Base-by-base conservation (phyloP, 306 rosid genomes). In the Pterocarpus santalinus region DNA sequence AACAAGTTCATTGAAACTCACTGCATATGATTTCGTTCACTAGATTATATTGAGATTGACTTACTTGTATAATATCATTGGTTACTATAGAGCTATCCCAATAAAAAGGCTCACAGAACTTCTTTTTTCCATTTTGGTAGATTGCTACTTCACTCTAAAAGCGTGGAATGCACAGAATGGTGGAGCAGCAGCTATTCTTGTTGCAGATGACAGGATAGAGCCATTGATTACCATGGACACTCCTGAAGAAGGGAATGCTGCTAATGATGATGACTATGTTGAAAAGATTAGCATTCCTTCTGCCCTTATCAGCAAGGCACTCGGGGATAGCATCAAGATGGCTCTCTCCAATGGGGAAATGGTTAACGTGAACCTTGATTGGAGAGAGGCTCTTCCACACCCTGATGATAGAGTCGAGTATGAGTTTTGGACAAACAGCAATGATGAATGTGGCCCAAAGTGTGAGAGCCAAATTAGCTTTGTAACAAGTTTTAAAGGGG, bases 301-400 rank as follows among this genome's bases (percentile, higher is more conserved):
- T 5, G 99, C 96, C 12, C 99, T 95, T 77, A 89, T 95, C 43
- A 90, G 94, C 88, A 91, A 90, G 85, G 64, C 88, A 17, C 76
- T 95, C 63, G 99, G 99, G 8, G 97, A 95, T 70, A 89, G 78
- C 82, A 91, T 95, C 41, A 95, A 91, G 78, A 80, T 17, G 68
- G 90, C 95, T 74, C 87, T 95, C 43, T 78, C 93, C 11, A 66
- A 63, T 62, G 82, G 88, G 47, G 92, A 88, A n/a, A 88, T 95
- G 96, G 97, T 95, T 55, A 90, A 86, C 81, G 85, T 95, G 1
- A 93, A 95, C 81, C 95, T 95, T 64, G 99, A 95, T 83, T 95
- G 99, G 99, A 88, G 93, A 65, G 99, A 95, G 85, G 91, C 99
- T n/a, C 95, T 95, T 85, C 99, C 99, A 33, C 99, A 95, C 84